phyloP scores from a whole-genome alignment of 768 basidiomycete genomes.

The Leccinum arenicola region DNA sequence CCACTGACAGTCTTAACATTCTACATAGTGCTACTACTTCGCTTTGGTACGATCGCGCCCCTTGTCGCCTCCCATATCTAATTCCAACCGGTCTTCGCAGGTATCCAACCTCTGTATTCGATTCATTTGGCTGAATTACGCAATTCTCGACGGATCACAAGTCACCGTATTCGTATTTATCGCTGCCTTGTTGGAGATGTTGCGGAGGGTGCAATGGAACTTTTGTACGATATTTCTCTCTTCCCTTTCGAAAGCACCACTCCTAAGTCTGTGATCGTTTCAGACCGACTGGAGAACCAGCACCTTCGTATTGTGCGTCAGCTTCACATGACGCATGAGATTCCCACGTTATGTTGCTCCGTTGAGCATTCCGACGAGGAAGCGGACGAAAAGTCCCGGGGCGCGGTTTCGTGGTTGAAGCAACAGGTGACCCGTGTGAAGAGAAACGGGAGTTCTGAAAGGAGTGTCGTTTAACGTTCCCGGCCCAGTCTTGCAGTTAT shows the following conservation, averaged over 20 bases:
- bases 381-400: background rate
- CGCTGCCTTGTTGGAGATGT: constrained; percentile 66
- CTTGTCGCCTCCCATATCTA: background rate
- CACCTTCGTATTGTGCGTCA: constrained; percentile 96
- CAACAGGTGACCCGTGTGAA: background rate
- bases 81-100: constrained; percentile 33
- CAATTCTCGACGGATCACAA: constrained; percentile 53
- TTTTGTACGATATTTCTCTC: constrained; percentile 56
- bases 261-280: background rate
- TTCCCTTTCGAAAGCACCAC: background rate
- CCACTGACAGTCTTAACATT: background rate
- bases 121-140: constrained; percentile 81
- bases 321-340: constrained; percentile 83
- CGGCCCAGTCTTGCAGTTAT: background rate
- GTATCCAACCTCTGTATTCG: constrained; percentile 71
- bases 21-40: constrained; percentile 67
- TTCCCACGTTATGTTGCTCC: constrained; percentile 67
- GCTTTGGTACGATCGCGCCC: constrained; percentile 53
- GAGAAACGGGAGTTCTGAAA: background rate
- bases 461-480: background rate
- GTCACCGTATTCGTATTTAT: constrained; percentile 62
- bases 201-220: constrained; percentile 88
- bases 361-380: background rate
- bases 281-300: constrained; percentile 84
- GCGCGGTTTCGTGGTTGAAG: background rate